Conservation (phyloP, 2,329 filamentous ascomycete genomes). For the Paecilomyces dactylethromorphus region DNA sequence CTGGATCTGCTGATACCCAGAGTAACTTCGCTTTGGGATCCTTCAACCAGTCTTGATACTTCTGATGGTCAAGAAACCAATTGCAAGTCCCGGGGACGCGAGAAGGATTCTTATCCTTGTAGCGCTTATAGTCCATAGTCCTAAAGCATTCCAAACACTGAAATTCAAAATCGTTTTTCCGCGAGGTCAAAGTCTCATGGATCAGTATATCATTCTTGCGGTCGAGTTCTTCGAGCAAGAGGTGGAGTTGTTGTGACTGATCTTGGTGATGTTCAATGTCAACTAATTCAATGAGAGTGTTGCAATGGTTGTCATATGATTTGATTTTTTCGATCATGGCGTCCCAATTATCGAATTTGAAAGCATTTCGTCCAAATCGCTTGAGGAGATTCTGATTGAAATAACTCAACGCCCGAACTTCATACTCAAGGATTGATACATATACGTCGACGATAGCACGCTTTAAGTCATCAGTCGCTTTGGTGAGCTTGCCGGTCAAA, state of each 20-base stretch:
- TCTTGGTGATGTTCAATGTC: background rate
- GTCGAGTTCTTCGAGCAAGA: background rate
- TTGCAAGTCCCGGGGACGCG: slow-evolving; percentile 22
- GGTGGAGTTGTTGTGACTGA: background rate
- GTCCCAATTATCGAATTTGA: slow-evolving; percentile 5
- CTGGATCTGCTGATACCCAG: slow-evolving; percentile 22
- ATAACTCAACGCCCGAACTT: background rate
- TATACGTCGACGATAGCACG: background rate
- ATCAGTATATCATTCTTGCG: background rate
- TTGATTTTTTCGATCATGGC: slow-evolving; percentile 1
- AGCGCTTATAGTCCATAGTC: slow-evolving; percentile 5
- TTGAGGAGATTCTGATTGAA: slow-evolving; percentile 1
- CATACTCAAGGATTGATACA: background rate
- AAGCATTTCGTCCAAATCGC: slow-evolving; percentile 1
- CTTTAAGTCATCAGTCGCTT: background rate
- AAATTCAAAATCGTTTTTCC: background rate
- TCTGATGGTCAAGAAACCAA: slow-evolving; percentile 21
- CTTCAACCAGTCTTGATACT: slow-evolving; percentile 18
- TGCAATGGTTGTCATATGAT: background rate
- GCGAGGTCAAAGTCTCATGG: background rate
- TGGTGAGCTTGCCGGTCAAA: background rate
- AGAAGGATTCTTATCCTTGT: slow-evolving; percentile 8
- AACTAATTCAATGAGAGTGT: background rate
- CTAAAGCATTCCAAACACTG: slow-evolving; percentile 3
- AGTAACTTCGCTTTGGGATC: slow-evolving; percentile 10